Base-by-base conservation (phyloP, 192 early-diverging fungal genomes). In the Spinellus fusiger region DNA sequence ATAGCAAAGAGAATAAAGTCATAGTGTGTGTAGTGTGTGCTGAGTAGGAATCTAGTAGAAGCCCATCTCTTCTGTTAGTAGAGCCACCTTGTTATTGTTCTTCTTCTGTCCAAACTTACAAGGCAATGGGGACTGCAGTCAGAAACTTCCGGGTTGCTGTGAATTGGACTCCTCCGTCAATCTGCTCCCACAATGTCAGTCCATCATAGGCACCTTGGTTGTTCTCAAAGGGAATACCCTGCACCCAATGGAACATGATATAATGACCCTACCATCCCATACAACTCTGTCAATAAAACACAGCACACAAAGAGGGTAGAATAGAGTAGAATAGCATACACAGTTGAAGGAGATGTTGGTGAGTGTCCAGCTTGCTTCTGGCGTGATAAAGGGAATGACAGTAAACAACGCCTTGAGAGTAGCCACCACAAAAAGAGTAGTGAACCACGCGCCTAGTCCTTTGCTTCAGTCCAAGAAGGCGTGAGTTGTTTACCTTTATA, bases 141-240 rank as follows among this genome's bases (percentile, higher is more conserved):
- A 97, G 76, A 70, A 93, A 99, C 73, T 99, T 99, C 73, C 94
- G 93, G 61, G 95, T 89, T n/a, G 95, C 92, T 28, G 96, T 99
- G 71, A 96, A 97, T 65, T 97, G 92, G 49, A 87, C 90, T 33
- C 95, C 95, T 61, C 93, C 88, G 78, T 99, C 96, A 70, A 99
- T 95, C 78, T 99, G 96, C 73, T 99, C 95, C 96, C 96, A 99
- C 46, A 99, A 81, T 18, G 95, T 99, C 38, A 95, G 71, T 52
- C 89, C 89, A 68, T 93, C 90, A 58, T 90, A 95, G 3, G 92
- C 94, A 49, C 93, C 93, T 75, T 96, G 93, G 66, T 93, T 89
- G 29, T 93, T 83, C 64, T 91, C 88, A 65, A 96, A 99, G 34
- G 96, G 96, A 20, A 91, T 91, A n/a, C 95, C 94, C 49, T 89